These are phyloP conservation scores for Tephrocybe rancida DNA, from an alignment of 768 basidiomycete genomes.

Conservation along the genomic window DNA sequence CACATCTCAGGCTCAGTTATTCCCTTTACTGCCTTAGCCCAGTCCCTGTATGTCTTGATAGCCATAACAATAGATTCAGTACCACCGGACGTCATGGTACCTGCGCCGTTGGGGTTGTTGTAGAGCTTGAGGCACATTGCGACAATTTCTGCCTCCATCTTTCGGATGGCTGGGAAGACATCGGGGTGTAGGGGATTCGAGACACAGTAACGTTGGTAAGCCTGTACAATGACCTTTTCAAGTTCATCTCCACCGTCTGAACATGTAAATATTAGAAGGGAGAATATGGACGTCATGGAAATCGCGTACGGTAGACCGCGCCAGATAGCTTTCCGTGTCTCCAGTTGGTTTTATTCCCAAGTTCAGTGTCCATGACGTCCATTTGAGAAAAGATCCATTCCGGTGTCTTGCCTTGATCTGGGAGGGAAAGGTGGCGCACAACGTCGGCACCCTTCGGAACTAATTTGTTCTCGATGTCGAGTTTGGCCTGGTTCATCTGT, in stretches of 20 bases:
- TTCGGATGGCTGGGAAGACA: conserved; percentile 88
- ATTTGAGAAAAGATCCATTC: conserved; percentile 83
- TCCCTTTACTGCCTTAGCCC: conserved; percentile 84
- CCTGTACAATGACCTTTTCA: conserved; percentile 75
- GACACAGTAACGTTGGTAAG: conserved; percentile 80
- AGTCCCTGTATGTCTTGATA: conserved; percentile 91
- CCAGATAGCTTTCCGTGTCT: conserved; percentile 77
- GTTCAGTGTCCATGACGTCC: conserved; percentile 73
- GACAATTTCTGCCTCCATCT: conserved; percentile 97
- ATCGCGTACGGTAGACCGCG: conserved; percentile 77
- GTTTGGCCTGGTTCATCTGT: conserved; percentile 66
- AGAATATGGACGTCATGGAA: neutral
- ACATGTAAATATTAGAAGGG: neutral
- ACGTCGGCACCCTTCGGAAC: conserved; percentile 66
- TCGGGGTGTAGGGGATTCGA: conserved; percentile 94
- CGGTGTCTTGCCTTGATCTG: conserved; percentile 59
- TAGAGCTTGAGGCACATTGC: conserved; percentile 86
- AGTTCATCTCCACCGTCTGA: conserved; percentile 85
- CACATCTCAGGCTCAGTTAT: conserved; percentile 94
- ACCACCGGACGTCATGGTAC: conserved; percentile 92
- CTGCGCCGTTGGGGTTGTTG: conserved; percentile 83
- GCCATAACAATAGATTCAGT: conserved; percentile 98
- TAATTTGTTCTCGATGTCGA: conserved; percentile 68
- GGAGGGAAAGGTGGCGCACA: conserved; percentile 66
- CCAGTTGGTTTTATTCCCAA: conserved; percentile 55